These are phyloP conservation scores for Isoetes engelmannii DNA, from an alignment of 83 land plant genomes.

Conservation along the genomic window DNA sequence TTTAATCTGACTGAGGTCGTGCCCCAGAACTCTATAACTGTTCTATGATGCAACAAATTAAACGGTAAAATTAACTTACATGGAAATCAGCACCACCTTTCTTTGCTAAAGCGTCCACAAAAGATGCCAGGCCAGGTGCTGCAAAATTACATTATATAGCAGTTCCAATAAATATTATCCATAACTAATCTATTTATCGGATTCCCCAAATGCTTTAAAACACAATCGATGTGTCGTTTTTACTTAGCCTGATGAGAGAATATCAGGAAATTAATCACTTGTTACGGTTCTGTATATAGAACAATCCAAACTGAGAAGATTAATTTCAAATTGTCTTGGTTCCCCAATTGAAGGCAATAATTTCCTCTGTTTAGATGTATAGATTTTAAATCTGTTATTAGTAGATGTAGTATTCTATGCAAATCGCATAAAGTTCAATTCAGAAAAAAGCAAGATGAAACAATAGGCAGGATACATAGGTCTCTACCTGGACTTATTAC, in stretches of 20 bases:
- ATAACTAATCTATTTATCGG: no score
- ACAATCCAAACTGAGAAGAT: neutral
- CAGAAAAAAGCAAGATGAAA: neutral
- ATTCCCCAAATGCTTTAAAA: no score
- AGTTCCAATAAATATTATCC: no score
- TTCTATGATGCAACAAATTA: no score
- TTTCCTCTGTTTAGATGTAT: no score
- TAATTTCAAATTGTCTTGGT: no score
- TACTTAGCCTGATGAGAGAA: neutral
- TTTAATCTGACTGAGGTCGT: no score
- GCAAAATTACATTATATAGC: conserved; percentile 15
- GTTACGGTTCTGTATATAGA: neutral
- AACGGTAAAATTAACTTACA: conserved; percentile 27
- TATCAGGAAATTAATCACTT: neutral
- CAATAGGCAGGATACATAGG: neutral
- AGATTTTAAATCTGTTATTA: neutral
- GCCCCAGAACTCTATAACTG: no score
- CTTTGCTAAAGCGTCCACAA: conserved; percentile 76
- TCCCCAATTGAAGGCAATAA: no score
- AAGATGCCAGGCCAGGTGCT: conserved; percentile 90
- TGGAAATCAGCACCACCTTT: conserved; percentile 78
- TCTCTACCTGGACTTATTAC: conserved; percentile 76
- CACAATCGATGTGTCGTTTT: neutral
- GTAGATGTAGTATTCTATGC: neutral
- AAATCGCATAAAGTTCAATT: neutral